phyloP scores from a whole-genome alignment of 495 filamentous ascomycete species.

The Neurospora africana region DNA sequence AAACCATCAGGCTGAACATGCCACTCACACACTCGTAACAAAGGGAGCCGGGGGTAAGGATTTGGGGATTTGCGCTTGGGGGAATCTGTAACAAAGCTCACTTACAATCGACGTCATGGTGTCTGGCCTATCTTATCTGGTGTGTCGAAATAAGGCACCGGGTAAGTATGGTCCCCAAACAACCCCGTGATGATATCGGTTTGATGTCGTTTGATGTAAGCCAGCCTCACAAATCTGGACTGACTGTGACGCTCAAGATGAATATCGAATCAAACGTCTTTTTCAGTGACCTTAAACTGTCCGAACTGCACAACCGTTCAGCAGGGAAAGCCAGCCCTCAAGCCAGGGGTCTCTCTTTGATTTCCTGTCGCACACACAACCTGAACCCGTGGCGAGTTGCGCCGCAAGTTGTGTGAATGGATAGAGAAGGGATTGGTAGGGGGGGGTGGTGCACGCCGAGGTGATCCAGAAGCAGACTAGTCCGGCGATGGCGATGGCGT shows the following conservation, averaged over 20 bases:
- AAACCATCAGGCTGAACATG: slow-evolving; percentile 5
- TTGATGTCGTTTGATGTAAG: background rate
- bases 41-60: background rate
- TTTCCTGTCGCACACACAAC: background rate
- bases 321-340: background rate
- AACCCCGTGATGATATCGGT: background rate
- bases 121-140: slow-evolving; percentile 10
- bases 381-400: background rate
- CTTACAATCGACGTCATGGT: slow-evolving; percentile 40
- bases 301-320: background rate
- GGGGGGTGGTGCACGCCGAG: background rate
- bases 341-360: background rate
- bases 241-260: background rate
- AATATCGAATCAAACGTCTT: background rate
- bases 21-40: slow-evolving; percentile 3
- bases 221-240: background rate
- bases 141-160: background rate
- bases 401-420: background rate
- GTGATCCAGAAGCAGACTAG: background rate
- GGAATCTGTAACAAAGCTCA: slow-evolving; percentile 7
- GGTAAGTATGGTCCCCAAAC: background rate
- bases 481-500: background rate
- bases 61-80: background rate
- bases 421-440: background rate
- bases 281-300: background rate